phyloP scores from a whole-genome alignment of 805 yeast genomes.

The Torulaspora delbrueckii region DNA sequence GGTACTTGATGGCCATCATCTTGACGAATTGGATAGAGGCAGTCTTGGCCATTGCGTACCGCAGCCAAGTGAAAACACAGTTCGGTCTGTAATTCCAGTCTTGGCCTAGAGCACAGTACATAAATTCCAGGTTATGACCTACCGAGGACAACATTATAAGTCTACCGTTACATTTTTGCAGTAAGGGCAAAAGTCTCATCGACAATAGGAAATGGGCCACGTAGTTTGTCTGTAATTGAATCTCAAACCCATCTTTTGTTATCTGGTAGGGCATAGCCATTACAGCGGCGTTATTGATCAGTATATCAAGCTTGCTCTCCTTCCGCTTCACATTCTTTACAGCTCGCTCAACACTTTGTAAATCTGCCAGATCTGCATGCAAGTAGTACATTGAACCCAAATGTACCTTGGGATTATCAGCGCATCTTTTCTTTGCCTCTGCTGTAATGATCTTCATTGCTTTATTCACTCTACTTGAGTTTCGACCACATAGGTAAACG shows the following conservation, averaged over 20 bases:
- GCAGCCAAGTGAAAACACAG: constrained; percentile 65
- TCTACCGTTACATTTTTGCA: constrained; percentile 43
- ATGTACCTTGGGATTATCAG: constrained; percentile 3
- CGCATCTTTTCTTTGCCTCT: constrained; percentile 43
- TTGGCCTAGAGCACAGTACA: constrained; percentile 43
- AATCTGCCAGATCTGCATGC: constrained; percentile 51
- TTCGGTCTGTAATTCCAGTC: constrained; percentile 57
- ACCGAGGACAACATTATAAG: constrained; percentile 61
- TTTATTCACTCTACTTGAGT: constrained; percentile 47
- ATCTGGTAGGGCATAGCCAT: constrained; percentile 66
- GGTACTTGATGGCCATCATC: constrained; percentile 59
- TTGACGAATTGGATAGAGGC: constrained; percentile 71
- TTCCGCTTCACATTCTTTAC: constrained; percentile 41
- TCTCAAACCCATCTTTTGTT: constrained; percentile 69
- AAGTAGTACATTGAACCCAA: constrained; percentile 35
- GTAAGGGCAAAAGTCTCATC: constrained; percentile 49
- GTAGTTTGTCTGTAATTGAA: constrained; percentile 75
- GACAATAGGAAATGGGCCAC: constrained; percentile 71
- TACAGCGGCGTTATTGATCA: constrained; percentile 75
- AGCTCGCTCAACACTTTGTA: constrained; percentile 46
- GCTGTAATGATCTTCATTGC: constrained; percentile 52
- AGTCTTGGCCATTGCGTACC: constrained; percentile 74
- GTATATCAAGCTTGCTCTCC: constrained; percentile 52
- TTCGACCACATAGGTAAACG: constrained; percentile 72
- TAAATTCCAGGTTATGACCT: constrained; percentile 53